Evolutionary conservation across 176 grass and related monocot genomes (phyloP).

Genomic region (Thinopyrum elongatum): DNA sequence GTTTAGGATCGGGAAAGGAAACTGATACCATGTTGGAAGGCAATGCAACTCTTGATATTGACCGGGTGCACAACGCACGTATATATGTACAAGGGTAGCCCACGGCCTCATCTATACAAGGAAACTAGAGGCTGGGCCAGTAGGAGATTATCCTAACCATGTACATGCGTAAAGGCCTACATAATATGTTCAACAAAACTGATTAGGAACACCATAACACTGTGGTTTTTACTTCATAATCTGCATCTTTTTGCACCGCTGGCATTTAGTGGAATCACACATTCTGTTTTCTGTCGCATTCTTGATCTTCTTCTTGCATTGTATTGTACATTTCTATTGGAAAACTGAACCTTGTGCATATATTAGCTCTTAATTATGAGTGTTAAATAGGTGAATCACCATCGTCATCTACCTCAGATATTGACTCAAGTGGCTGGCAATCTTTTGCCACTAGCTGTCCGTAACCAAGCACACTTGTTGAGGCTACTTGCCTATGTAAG

Average conservation of each 20-base stretch:
- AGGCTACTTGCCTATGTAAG: conserved; percentile 78
- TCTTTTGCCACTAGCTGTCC: conserved; percentile 54
- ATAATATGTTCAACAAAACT: too few relatives aligned
- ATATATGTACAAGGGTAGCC: too few relatives aligned
- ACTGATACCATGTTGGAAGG: too few relatives aligned
- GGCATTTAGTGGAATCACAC: conserved; percentile 13
- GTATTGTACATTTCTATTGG: background rate
- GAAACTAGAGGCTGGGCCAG: too few relatives aligned
- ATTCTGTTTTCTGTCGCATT: conserved; percentile 3
- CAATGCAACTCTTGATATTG: too few relatives aligned
- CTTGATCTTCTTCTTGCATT: too few relatives aligned
- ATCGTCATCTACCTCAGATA: conserved; percentile 53
- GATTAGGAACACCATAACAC: background rate
- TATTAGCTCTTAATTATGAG: conserved; percentile 21
- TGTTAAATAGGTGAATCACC: conserved; percentile 44
- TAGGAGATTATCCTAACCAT: too few relatives aligned
- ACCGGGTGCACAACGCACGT: too few relatives aligned
- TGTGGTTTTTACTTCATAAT: background rate
- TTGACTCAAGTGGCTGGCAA: conserved; percentile 57
- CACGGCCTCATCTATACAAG: too few relatives aligned
- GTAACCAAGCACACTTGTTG: conserved; percentile 59
- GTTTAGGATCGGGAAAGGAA: too few relatives aligned
- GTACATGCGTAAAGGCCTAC: too few relatives aligned
- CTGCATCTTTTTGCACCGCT: background rate
- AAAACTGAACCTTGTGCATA: background rate